These are phyloP conservation scores for Limnanthes douglasii DNA, from an alignment of 345 rosid species.

Conservation along the genomic window DNA sequence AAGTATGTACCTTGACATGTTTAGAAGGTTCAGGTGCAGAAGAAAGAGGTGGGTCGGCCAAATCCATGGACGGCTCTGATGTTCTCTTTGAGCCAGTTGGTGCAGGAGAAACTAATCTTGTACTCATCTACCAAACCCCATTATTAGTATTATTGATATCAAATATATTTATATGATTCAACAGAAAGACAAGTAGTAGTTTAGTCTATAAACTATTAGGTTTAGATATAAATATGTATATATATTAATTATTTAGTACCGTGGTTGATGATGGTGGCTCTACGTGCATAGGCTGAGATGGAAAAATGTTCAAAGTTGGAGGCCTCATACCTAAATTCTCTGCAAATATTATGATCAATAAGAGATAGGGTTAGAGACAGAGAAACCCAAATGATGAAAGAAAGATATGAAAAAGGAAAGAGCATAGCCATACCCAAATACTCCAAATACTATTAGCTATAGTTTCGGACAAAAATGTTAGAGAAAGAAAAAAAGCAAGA, in stretches of 20 bases:
- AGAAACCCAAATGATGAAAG: too few relatives aligned
- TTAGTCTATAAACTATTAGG: slow-evolving; percentile 11
- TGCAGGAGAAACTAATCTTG: slow-evolving; percentile 26
- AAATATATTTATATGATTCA: slow-evolving; percentile 11
- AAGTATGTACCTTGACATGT: slow-evolving; percentile 26
- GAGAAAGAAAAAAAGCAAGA: slow-evolving; percentile 11
- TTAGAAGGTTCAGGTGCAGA: slow-evolving; percentile 23
- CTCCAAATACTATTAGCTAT: slow-evolving; percentile 12
- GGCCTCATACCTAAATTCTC: slow-evolving; percentile 76
- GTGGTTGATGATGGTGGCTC: slow-evolving; percentile 35
- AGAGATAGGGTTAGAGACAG: too few relatives aligned
- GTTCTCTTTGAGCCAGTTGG: slow-evolving; percentile 34
- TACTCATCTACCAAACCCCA: slow-evolving; percentile 17
- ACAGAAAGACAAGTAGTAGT: slow-evolving; percentile 6
- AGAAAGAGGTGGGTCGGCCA: slow-evolving; percentile 24
- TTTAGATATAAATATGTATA: slow-evolving; percentile 3
- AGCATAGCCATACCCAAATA: slow-evolving; percentile 1
- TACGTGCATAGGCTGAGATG: slow-evolving; percentile 92
- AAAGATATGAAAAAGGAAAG: slow-evolving; percentile 7
- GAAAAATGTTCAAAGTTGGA: slow-evolving; percentile 93
- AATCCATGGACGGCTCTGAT: slow-evolving; percentile 44
- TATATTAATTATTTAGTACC: slow-evolving; percentile 9
- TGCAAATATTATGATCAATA: too few relatives aligned
- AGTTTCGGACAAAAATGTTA: slow-evolving; percentile 3
- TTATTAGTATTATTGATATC: slow-evolving; percentile 13